Evolutionary conservation across 306 rosid species (phyloP).

Genomic region (Glycyrrhiza uralensis): DNA sequence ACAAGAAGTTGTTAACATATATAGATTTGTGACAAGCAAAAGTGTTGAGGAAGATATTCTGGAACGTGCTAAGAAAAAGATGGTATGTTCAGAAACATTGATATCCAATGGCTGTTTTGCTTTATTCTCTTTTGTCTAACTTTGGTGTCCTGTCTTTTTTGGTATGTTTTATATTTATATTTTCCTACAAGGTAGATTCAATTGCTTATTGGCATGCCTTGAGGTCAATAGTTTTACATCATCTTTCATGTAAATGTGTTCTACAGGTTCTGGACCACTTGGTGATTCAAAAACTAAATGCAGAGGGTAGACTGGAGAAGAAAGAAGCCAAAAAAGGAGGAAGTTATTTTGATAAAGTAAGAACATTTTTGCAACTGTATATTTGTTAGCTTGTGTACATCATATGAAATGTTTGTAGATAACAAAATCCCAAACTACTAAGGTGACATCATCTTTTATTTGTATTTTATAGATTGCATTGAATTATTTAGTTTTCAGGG

Average conservation of each 20-base stretch:
- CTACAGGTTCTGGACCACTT: conserved; percentile 93
- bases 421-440: neutral
- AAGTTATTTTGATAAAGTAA: conserved; percentile 85
- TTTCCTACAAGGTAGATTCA: neutral
- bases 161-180: neutral
- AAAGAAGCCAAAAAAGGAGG: conserved; percentile 95
- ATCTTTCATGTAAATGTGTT: conserved; percentile 33
- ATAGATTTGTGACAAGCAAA: conserved; percentile 95
- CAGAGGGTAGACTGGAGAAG: conserved; percentile 98
- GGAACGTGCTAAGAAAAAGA: conserved; percentile 98
- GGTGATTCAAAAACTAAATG: conserved; percentile 98
- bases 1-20: conserved; percentile 97
- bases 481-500: neutral
- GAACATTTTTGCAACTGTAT: conserved; percentile 30
- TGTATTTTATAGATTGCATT: neutral
- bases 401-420: neutral
- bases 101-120: neutral
- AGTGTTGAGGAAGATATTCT: conserved; percentile 99
- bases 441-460: neutral
- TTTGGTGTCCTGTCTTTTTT: neutral
- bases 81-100: conserved; percentile 50
- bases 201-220: neutral
- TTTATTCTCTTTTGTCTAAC: neutral
- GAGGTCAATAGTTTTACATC: conserved; percentile 10
- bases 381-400: conserved; percentile 7